phyloP scores from a whole-genome alignment of 176 grass and related monocot species.

The Olyra latifolia region DNA sequence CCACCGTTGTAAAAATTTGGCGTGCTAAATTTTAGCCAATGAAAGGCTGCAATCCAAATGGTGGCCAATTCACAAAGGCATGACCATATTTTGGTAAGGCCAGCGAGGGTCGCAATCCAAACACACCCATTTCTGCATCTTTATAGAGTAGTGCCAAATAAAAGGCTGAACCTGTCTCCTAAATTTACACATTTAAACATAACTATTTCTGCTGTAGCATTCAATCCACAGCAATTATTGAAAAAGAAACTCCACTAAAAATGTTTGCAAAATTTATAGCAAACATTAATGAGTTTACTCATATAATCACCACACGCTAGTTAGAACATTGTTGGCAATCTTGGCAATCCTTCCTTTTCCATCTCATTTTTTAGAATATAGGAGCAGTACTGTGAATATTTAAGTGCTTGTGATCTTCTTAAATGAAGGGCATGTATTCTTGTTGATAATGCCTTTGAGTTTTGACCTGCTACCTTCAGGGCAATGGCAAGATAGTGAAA shows the following conservation, averaged over 20 bases:
- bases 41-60: too few relatives aligned
- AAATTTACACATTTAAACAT: background rate
- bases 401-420: background rate
- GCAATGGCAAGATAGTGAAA: slow-evolving; percentile 84
- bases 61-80: too few relatives aligned
- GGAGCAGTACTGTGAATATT: slow-evolving; percentile 17
- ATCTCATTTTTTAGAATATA: slow-evolving; percentile 11
- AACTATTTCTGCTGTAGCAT: slow-evolving; percentile 4
- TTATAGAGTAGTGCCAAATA: slow-evolving; percentile 4
- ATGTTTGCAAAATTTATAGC: too few relatives aligned
- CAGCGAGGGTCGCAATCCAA: too few relatives aligned
- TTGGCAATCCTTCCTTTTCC: slow-evolving; percentile 6
- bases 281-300: background rate
- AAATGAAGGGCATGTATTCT: background rate
- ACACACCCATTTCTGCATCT: slow-evolving; percentile 16
- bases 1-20: too few relatives aligned
- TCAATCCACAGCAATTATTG: background rate
- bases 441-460: slow-evolving; percentile 29
- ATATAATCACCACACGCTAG: background rate
- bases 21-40: too few relatives aligned
- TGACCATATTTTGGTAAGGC: too few relatives aligned
- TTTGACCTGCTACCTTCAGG: slow-evolving; percentile 45
- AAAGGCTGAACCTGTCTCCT: background rate
- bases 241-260: background rate
- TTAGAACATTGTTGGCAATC: background rate